These are phyloP conservation scores for Filobasidium floriforme DNA, from an alignment of 768 basidiomycete species.

Conservation along the genomic window DNA sequence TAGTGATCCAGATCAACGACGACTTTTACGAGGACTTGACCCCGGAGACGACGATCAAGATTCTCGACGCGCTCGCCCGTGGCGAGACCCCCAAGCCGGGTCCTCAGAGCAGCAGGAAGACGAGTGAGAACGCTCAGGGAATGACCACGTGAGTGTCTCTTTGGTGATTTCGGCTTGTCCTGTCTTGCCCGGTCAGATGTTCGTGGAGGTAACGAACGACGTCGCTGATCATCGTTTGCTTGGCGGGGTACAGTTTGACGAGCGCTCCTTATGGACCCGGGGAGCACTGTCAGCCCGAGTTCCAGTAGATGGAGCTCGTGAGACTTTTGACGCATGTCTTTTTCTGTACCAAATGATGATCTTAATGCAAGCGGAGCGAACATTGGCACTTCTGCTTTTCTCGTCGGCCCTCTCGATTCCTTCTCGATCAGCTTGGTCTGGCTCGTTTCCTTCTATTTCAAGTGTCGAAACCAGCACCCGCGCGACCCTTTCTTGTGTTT, in stretches of 20 bases:
- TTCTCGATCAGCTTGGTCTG: no score
- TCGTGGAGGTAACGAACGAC: no score
- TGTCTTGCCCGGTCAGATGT: neutral
- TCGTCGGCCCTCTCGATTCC: no score
- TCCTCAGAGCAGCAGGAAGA: conserved; percentile 76
- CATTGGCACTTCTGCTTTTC: no score
- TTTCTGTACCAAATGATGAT: no score
- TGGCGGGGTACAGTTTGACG: conserved; percentile 23
- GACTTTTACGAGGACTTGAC: conserved; percentile 72
- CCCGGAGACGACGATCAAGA: conserved; percentile 47
- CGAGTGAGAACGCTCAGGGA: conserved; percentile 88
- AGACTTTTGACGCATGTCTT: no score
- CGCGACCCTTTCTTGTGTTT: no score
- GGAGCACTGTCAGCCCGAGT: conserved; percentile 77
- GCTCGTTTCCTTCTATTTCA: no score
- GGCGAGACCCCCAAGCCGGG: conserved; percentile 88
- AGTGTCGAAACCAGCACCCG: no score
- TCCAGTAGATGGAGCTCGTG: conserved; percentile 41
- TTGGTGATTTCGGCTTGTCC: neutral
- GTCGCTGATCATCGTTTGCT: no score
- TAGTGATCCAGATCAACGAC: conserved; percentile 91
- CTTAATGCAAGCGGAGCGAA: no score
- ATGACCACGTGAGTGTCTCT: conserved; percentile 54
- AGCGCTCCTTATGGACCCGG: conserved; percentile 80
- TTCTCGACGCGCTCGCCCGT: conserved; percentile 46